Evolutionary conservation across 352 stramenopile genomes (phyloP).

Genomic region (Blastocystis sp.): DNA sequence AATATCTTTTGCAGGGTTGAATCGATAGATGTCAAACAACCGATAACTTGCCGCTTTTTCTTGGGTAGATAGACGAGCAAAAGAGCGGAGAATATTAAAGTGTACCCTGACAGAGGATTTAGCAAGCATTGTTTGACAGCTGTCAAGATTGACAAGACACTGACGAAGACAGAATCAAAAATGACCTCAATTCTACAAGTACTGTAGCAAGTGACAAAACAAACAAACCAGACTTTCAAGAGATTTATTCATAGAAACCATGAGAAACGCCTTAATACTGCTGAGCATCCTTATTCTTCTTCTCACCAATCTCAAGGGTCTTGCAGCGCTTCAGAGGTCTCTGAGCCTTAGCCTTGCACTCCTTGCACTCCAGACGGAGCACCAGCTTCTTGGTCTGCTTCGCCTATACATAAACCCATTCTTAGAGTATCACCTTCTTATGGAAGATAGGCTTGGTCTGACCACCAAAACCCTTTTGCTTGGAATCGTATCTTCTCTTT

Average conservation of each 20-base stretch:
- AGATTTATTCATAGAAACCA: constrained; percentile 62
- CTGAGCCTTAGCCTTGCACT: constrained; percentile 99
- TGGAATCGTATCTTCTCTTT: constrained; percentile 95
- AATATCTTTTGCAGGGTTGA: constrained; percentile 52
- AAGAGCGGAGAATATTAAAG: not conserved
- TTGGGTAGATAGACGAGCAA: not conserved
- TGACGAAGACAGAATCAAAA: no score
- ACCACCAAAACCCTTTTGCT: constrained; percentile 99
- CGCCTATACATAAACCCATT: constrained; percentile 70
- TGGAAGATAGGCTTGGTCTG: constrained; percentile 99
- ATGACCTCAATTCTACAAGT: no score
- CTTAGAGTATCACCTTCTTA: constrained; percentile 81
- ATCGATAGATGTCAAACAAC: constrained; percentile 57
- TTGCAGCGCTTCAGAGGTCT: constrained; percentile 97
- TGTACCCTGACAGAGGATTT: not conserved
- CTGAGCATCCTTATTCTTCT: constrained; percentile 93
- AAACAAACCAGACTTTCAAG: constrained; percentile 59
- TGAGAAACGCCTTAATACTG: constrained; percentile 79
- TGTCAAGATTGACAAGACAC: no score
- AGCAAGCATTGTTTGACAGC: no score
- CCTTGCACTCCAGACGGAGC: constrained; percentile 98
- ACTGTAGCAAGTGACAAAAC: no score
- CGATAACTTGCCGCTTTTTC: constrained; percentile 1
- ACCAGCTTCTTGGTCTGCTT: constrained; percentile 96
- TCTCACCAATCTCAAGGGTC: constrained; percentile 98